Percentiles rank a stretch among this genome's conserved stretches.
These are phyloP conservation scores for Phytophthora meadii DNA, from an alignment of 352 stramenopile species.

Conservation along the genomic window DNA sequence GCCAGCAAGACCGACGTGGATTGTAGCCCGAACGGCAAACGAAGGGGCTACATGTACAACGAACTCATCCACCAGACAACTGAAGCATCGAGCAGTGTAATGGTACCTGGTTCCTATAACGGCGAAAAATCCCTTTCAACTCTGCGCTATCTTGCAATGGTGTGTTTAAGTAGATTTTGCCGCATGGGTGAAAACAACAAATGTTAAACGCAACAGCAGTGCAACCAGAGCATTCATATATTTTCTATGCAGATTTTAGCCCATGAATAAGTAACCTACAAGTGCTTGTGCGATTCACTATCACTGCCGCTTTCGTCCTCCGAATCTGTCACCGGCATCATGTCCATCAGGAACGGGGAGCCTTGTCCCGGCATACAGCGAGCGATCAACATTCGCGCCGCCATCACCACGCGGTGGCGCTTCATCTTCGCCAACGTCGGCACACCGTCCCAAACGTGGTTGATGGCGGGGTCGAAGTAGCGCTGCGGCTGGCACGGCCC, in stretches of 20 bases:
- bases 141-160: too few relatives aligned
- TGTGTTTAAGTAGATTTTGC: too few relatives aligned
- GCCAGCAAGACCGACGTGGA: too few relatives aligned
- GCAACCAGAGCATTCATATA: too few relatives aligned
- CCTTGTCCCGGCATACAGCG: constrained; percentile 18
- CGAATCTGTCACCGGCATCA: constrained; percentile 24
- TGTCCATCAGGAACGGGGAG: constrained; percentile 25
- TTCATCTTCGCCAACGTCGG: constrained; percentile 32
- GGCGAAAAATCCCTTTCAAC: too few relatives aligned
- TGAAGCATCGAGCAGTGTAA: too few relatives aligned
- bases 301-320: constrained; percentile 27
- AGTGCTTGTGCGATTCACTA: constrained; percentile 13
- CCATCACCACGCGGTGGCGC: constrained; percentile 21
- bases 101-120: too few relatives aligned
- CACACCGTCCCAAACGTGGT: constrained; percentile 30
- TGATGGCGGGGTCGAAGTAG: constrained; percentile 30
- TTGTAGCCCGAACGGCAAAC: too few relatives aligned
- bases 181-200: too few relatives aligned
- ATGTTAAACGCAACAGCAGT: too few relatives aligned
- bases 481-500: constrained; percentile 42
- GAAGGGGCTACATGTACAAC: too few relatives aligned
- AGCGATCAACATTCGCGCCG: constrained; percentile 16
- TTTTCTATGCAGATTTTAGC: not conserved
- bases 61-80: too few relatives aligned
- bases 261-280: constrained; percentile 1